Base-by-base conservation (phyloP, 306 rosid genomes). In the Corylus avellana region DNA sequence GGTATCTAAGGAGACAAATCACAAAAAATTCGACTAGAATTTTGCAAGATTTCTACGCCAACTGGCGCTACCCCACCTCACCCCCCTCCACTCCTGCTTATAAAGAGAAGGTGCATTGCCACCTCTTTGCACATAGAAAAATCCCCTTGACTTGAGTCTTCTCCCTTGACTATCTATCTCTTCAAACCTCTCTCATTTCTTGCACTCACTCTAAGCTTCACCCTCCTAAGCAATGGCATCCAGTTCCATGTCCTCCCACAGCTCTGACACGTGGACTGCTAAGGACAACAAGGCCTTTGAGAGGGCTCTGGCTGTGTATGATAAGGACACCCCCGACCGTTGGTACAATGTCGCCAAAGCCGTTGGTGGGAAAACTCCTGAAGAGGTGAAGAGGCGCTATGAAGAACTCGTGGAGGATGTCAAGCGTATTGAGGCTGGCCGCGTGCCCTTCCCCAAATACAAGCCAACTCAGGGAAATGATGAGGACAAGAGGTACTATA, bases 271-370 rank as follows among this genome's bases (percentile, higher is more conserved):
- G 22, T 95, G 99, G 99, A 86, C 96, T 64, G 91, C 89, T 9
- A 91, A 91, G 90, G 97, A 95, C 42, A 93, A 93, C 73, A 95
- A 95, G 68, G 96, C 97, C 78, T 95, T 95, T 72, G 99, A 95
- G 76, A 89, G 83, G 90, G 99, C 99, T 29, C 81, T 95, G 44
- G 99, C 99, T 14, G 84, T 89, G 35, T 93, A 84, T 53, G 98
- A 95, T 85, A 91, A 88, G 83, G 99, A 93, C 82, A 95, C 98
- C 44, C 93, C 98, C 1, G 98, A 95, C 77, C 94, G 98, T 74
- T 95, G 98, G 98, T 76, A 84, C 87, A 91, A 95, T 78, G 91
- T 95, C 49, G 98, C 99, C 47, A 89, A 82, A 80, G 98, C 97
- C 20, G 96, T 93, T 25, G 97, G 96, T 11, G 91, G 91, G 1